Conservation (phyloP, 495 filamentous ascomycete species). For the Penicillium nucicola region DNA sequence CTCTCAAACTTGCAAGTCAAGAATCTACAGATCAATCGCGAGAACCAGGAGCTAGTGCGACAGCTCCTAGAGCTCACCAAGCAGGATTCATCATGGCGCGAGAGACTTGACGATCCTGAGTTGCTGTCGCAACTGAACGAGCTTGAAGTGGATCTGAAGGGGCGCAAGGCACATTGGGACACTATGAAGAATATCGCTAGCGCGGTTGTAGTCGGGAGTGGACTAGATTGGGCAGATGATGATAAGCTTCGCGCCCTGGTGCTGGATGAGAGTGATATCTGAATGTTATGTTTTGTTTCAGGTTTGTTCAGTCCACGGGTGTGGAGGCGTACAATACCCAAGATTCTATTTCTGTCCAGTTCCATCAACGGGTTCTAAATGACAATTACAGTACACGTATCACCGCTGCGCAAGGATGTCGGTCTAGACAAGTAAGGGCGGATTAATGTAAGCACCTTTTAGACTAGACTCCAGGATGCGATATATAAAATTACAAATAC, state of each 20-base stretch:
- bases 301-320: slow-evolving; percentile 2
- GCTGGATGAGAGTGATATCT: slow-evolving; percentile 62
- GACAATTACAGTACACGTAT: neutral
- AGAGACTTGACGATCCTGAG: slow-evolving; percentile 47
- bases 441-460: too few relatives aligned
- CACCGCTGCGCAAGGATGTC: neutral
- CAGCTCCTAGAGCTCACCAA: slow-evolving; percentile 59
- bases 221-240: slow-evolving; percentile 77
- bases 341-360: neutral
- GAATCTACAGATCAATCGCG: slow-evolving; percentile 48
- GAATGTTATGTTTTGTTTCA: slow-evolving; percentile 10
- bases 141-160: slow-evolving; percentile 54
- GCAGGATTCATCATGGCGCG: slow-evolving; percentile 50
- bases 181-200: slow-evolving; percentile 72
- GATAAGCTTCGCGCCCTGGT: slow-evolving; percentile 67
- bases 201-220: slow-evolving; percentile 76
- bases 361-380: neutral
- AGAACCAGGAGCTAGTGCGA: slow-evolving; percentile 60
- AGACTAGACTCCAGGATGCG: too few relatives aligned
- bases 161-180: slow-evolving; percentile 61
- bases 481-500: neutral
- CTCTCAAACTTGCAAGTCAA: slow-evolving; percentile 55
- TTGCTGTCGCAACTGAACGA: slow-evolving; percentile 50
- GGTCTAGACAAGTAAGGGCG: too few relatives aligned
- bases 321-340: neutral